phyloP scores from a whole-genome alignment of 164 flowering plant species.

The Malania oleifera region DNA sequence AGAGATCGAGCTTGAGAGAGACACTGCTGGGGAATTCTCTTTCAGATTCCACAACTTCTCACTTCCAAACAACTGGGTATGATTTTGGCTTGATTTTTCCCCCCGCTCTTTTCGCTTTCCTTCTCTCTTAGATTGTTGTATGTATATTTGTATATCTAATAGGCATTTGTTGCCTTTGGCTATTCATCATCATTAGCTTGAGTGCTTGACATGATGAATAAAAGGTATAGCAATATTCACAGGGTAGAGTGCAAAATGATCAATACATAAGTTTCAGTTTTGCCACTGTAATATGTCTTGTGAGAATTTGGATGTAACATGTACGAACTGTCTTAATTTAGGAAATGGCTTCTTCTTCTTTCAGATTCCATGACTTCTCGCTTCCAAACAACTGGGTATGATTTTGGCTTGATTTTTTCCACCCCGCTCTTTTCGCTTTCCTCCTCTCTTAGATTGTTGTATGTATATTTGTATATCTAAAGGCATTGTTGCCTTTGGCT shows the following conservation, averaged over 20 bases:
- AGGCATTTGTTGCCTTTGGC: no score
- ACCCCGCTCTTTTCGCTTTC: neutral
- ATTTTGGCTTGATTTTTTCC: neutral
- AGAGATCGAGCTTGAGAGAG: constrained; percentile 31
- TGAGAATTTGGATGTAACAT: no score
- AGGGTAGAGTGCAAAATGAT: no score
- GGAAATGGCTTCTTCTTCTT: no score
- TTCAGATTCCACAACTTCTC: constrained; percentile 60
- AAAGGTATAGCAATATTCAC: neutral
- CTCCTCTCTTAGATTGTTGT: neutral
- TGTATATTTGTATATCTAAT: neutral
- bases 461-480: neutral
- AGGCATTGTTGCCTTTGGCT: no score
- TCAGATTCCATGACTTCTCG: constrained; percentile 55
- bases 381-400: constrained; percentile 62
- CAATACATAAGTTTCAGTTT: no score
- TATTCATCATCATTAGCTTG: neutral
- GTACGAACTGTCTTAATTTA: no score
- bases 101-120: neutral
- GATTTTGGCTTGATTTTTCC: constrained; percentile 3
- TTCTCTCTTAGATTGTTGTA: neutral
- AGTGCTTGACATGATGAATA: neutral
- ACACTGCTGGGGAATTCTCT: constrained; percentile 64
- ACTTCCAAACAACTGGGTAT: constrained; percentile 60
- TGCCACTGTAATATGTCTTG: no score